These are phyloP conservation scores for Akanthomyces lecanii DNA, from an alignment of 2,329 filamentous ascomycete species.

Conservation along the genomic window DNA sequence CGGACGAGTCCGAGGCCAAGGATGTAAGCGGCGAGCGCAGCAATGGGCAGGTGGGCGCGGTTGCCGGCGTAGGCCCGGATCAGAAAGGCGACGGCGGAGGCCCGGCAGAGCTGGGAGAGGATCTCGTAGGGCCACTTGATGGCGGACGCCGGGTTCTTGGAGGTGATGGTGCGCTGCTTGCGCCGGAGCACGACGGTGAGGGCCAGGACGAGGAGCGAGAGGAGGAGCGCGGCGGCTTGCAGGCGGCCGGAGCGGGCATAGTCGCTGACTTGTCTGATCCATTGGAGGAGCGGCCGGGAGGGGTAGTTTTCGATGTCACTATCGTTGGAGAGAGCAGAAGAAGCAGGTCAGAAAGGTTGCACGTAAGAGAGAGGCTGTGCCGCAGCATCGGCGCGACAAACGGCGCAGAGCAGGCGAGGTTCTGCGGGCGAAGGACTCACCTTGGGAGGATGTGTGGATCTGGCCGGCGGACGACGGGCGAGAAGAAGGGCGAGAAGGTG, in stretches of 20 bases:
- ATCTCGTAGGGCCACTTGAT: conserved; percentile 42
- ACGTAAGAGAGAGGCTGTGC: neutral
- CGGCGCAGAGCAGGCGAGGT: neutral
- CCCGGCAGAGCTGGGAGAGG: conserved; percentile 37
- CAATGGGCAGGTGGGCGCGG: conserved; percentile 34
- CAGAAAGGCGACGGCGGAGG: conserved; percentile 37
- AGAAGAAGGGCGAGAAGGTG: conserved; percentile 24
- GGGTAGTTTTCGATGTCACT: conserved; percentile 14
- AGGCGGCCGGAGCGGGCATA: conserved; percentile 39
- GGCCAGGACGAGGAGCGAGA: conserved; percentile 35
- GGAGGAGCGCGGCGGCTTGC: conserved; percentile 37
- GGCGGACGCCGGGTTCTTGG: conserved; percentile 33
- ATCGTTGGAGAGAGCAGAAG: neutral
- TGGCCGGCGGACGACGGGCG: conserved; percentile 18
- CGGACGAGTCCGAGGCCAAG: conserved; percentile 42
- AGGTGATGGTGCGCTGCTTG: conserved; percentile 21
- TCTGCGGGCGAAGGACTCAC: neutral
- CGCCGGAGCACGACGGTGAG: conserved; percentile 17
- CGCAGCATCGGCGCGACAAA: neutral
- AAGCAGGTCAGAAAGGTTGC: neutral
- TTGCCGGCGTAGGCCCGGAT: conserved; percentile 32
- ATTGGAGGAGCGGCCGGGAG: conserved; percentile 24
- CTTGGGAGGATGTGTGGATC: conserved; percentile 17
- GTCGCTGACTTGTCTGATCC: conserved; percentile 36
- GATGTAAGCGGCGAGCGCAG: conserved; percentile 35